Base-by-base conservation (phyloP, 257 asterid species). In the Nyctanthes arbortristis region DNA sequence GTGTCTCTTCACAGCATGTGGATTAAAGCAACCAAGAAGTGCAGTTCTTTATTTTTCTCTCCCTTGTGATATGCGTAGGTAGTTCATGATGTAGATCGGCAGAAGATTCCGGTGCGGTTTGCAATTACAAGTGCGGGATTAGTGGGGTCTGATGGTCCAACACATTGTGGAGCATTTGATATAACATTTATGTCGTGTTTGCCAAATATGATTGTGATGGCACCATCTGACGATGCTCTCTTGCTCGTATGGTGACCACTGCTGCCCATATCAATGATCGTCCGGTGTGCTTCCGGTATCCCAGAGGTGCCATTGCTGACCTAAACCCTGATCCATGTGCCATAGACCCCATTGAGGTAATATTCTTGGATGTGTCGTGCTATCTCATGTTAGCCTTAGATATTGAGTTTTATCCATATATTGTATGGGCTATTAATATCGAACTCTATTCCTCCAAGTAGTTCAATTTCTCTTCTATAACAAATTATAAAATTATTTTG, bases 181-280 rank as follows among this genome's bases (percentile, higher is more conserved):
- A 80, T 92, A 66, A 80, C 97, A 25, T 89, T 82, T 66, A 92
- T 92, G 97, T 81, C 96, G 13, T 92, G 94, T 79, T 82, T 92
- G 79, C 97, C 97, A 11, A 92, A 92, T 88, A 92, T 89, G 96
- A 79, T 92, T 66, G 97, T 89, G 74, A 92, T 92, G 97, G 96
- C 96, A 43, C 96, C 97, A 13, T 87, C 96, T 0, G 97, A 89
- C 73, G 96, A 92, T 71, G 47, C 74, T 63, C 96, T 87, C 96
- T 92, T 24, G 81, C 84, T 70, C 87, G 85, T 66, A 89, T 89
- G 97, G 96, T 92, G 60, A 77, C 85, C 36, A 84, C 97, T 22
- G 91, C 97, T 0, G 92, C 63, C 71, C 84, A 64, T 43, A 81
- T 89, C 52, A 58, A 87, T 45, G 96, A 89, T 71, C 58, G 93